Base-by-base conservation (phyloP, 306 rosid species). In the Trifolium subterraneum region DNA sequence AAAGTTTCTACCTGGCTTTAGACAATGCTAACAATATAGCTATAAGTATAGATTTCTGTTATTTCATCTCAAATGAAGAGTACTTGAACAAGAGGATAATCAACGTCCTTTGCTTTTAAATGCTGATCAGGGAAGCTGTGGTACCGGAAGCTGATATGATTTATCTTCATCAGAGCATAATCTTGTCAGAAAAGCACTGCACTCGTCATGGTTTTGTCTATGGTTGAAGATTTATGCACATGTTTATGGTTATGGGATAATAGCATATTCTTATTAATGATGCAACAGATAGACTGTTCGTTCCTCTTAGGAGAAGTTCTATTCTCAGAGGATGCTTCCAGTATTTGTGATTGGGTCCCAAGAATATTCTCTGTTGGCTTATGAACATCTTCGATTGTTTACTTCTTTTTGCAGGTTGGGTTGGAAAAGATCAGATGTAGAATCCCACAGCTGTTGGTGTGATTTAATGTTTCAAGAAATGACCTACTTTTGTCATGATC, bases 361-460 rank as follows among this genome's bases (percentile, higher is more conserved):
- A 72, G 87, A 78, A 81, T 78, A 58, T 85, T 79, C 52, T 77
- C 60, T 70, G 67, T 67, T 75, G 70, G 84, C 86, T 84, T 85
- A 88, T 85, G 87, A 83, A 90, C 78, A 63, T 76, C 66, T 87
- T 82, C 86, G 42, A 72, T 82, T 84, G 79, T 87, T 87, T 80
- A 79, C 83, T 70, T 84, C 75, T 75, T 86, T 73, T 86, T 95
- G 96, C 99, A 95, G 99, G 98, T 88, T 5, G 77, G 79, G 83
- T 38, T 84, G 86, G 88, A 80, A 76, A 66, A 71, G 74, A 77
- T 86, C 75, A 78, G 86, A 62, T 74, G 74, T 73, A 54, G 73
- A 78, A 79, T 87, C 76, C 77, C 79, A 80, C 76, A 80, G 87
- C 87, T 84, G 85, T 80, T 78, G 90, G 85, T 83, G 78, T 81